Conservation (phyloP, 768 basidiomycete species). For the Suillus variegatus region DNA sequence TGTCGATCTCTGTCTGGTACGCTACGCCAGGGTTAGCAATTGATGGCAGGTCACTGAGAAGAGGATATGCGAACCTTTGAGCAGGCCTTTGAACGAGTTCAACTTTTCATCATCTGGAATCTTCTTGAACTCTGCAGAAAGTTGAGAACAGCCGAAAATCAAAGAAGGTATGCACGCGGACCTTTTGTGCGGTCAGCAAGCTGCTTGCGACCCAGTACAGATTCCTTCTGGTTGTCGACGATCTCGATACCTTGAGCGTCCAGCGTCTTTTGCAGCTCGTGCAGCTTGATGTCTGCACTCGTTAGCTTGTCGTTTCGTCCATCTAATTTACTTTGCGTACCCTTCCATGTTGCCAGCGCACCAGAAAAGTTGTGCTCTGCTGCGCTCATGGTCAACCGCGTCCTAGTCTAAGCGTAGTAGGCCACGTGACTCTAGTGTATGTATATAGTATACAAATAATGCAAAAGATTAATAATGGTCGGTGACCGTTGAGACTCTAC, state of each 20-base stretch:
- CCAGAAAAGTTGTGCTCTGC: constrained; percentile 88
- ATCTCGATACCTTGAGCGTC: constrained; percentile 93
- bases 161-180: constrained; percentile 28
- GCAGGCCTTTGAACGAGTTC: constrained; percentile 82
- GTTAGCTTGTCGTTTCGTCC: neutral
- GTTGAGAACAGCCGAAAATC: neutral
- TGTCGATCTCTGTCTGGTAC: constrained; percentile 97
- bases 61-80: constrained; percentile 63
- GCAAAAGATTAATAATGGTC: no score
- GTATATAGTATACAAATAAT: no score
- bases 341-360: constrained; percentile 90
- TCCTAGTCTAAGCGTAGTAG: neutral
- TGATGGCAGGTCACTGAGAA: neutral
- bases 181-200: constrained; percentile 97
- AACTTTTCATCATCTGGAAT: constrained; percentile 88
- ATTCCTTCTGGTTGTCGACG: constrained; percentile 99
- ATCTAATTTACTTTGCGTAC: constrained; percentile 40
- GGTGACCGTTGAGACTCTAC: no score
- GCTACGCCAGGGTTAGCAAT: constrained; percentile 44
- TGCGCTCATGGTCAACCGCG: constrained; percentile 21
- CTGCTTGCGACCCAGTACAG: constrained; percentile 88
- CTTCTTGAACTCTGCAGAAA: constrained; percentile 86
- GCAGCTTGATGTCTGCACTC: constrained; percentile 74
- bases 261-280: constrained; percentile 89
- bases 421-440: neutral